Evolutionary conservation across 805 yeast species (phyloP), one percentile per base, ranked within the genome.

Genomic region (Priceomyces haplophilus): DNA sequence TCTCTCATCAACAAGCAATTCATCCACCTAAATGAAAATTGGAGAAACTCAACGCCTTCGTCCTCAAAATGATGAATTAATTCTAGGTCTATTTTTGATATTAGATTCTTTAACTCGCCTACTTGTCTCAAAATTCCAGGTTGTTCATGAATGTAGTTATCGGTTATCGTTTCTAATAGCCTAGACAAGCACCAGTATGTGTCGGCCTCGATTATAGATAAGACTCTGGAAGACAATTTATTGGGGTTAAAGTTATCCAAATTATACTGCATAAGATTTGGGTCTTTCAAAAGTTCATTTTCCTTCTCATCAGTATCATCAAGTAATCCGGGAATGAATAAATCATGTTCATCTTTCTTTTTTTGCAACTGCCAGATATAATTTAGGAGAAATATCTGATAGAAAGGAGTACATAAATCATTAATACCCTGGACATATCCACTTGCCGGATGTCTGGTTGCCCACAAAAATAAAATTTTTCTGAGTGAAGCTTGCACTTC

Each of bases 401-500:
- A 89, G 59, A 93, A 88, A 3, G 99, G 98, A 1, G 97, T 91
- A 12, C 83, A 88, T 38, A 91, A 72, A 65, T 91, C 99, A 61
- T 91, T 91, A 40, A 91, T 91, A 20, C 99, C 99, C 67, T 91
- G 99, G 16, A 91, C 99, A 62, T 91, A 91, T 12, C 99, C 99
- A 57, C 93, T 83, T 5, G 98, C 97, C 1, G 99, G 98, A 59
- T 93, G 98, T 51, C 98, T 75, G 19, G 91, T 82, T 0, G 98
- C 95, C 99, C 99, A 91, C 25, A 91, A 69, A 56, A 89, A 91
- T 41, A 91, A 67, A 7, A 93, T 81, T 51, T 85, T 80, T 53
- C 90, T 89, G 45, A 91, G 68, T 12, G 95, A 80, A 42, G 81
- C 68, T 52, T 91, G 98, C 0, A 93, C 87, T 2, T 82, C 68